Percentiles rank a stretch among this genome's conserved stretches.
These are phyloP conservation scores for Cutaneotrichosporon sp. DNA, from an alignment of 1,284 basidiomycete species.

Conservation along the genomic window DNA sequence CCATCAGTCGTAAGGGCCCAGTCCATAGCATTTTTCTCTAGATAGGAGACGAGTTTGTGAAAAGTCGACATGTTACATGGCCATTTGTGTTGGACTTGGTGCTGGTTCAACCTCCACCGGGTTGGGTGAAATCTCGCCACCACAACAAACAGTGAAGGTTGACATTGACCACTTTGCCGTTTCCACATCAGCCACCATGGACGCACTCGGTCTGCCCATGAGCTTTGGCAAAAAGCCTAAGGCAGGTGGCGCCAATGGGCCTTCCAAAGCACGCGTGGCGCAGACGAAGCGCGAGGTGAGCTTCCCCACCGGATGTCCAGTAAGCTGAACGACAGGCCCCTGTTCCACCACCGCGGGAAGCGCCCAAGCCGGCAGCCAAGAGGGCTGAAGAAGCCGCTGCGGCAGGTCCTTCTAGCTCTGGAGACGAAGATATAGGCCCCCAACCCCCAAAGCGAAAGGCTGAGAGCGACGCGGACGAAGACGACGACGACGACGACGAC, in stretches of 20 bases:
- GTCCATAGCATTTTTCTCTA: slow-evolving; percentile 20
- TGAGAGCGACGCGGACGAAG: slow-evolving; percentile 19
- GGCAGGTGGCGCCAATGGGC: neutral
- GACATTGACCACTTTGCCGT: neutral
- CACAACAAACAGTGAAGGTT: neutral
- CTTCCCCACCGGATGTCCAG: neutral
- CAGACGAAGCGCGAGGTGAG: slow-evolving; percentile 40
- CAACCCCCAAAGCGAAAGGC: slow-evolving; percentile 37
- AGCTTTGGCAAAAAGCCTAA: slow-evolving; percentile 50
- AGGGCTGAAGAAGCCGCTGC: slow-evolving; percentile 2
- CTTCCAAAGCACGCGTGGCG: slow-evolving; percentile 38
- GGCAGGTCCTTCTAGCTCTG: slow-evolving; percentile 1
- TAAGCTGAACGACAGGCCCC: neutral
- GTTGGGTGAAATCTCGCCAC: neutral
- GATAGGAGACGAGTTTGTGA: slow-evolving; percentile 7
- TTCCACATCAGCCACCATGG: slow-evolving; percentile 29
- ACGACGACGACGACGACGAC: slow-evolving; percentile 19
- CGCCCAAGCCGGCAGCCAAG: neutral
- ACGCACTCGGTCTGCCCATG: slow-evolving; percentile 46
- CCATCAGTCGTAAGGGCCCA: slow-evolving; percentile 7
- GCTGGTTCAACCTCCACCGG: neutral
- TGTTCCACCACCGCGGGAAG: neutral
- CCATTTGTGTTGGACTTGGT: too few relatives aligned
- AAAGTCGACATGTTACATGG: neutral
- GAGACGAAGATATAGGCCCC: slow-evolving; percentile 35